Evolutionary conservation across 371 early-diverging fungal genomes (phyloP).

Genomic region (Syncephalastrum contaminatum): DNA sequence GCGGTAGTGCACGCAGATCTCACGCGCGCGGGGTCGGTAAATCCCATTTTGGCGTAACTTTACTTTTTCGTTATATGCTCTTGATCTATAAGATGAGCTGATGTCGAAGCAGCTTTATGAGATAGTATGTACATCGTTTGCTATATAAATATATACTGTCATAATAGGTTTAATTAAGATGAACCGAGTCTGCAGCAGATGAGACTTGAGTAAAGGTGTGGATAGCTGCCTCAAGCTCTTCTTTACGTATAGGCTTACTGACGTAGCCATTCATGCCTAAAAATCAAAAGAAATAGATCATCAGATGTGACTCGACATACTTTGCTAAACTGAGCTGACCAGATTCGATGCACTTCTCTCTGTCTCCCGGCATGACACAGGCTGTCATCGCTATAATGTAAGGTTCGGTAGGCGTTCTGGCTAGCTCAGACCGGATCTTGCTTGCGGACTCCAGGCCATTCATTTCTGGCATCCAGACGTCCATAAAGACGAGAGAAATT

Average conservation of each 20-base stretch:
- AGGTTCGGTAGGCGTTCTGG: conserved; percentile 26
- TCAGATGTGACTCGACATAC: conserved; percentile 18
- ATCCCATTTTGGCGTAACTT: too few species aligned
- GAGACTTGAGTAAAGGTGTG: conserved; percentile 22
- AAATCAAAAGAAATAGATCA: not conserved
- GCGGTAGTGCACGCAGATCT: too few species aligned
- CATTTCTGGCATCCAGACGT: conserved; percentile 60
- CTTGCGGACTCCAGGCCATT: conserved; percentile 47
- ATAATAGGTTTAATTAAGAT: too few species aligned
- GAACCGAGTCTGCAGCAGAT: not conserved
- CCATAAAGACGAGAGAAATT: conserved; percentile 51
- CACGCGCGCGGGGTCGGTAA: too few species aligned
- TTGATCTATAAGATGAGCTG: too few species aligned
- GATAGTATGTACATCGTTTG: too few species aligned
- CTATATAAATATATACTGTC: too few species aligned
- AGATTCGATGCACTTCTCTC: conserved; percentile 48
- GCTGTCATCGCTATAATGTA: conserved; percentile 59
- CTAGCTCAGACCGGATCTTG: conserved; percentile 40
- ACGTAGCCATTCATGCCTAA: conserved; percentile 30
- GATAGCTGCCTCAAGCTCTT: conserved; percentile 40
- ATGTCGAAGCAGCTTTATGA: too few species aligned
- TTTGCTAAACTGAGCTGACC: conserved; percentile 21
- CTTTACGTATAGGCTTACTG: conserved; percentile 47
- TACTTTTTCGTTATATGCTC: too few species aligned
- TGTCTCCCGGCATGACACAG: conserved; percentile 55